Evolutionary conservation across 345 rosid genomes (phyloP), one percentile per base, ranked within the genome.

Genomic region (Diplotaxis tenuifolia): DNA sequence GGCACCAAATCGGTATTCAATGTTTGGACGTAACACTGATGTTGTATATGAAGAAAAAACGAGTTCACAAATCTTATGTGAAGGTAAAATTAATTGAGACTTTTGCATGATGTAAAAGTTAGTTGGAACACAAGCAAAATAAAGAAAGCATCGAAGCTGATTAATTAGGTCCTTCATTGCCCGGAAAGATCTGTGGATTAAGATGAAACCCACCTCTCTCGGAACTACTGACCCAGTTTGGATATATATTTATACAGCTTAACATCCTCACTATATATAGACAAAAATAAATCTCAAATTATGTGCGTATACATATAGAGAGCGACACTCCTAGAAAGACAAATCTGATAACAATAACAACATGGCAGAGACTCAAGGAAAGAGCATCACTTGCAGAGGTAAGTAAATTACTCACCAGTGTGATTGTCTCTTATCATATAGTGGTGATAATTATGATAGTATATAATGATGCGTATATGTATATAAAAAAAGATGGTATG

Each of bases 351-450:
- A 15, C n/a, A 65, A 15, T n/a, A 73, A 25, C 21, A 55, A 55
- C 11, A 70, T 76, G 79, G 61, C 70, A 3, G 65, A 75, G 25
- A 76, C 75, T 63, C 75, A 45, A 76, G 75, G 75, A 14, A 63
- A 70, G 58, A 40, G 69, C 71, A 76, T 76, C 59, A 76, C 75
- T 76, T 63, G 75, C 75, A 76, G 64, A 76, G 79, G 75, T 75
- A 40, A 28, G 70, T 69, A 63, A 31, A 55, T 29, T 28, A 40
- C 55, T 67, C 56, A 68, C 12, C 57, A 52, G 2, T 62, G 4
- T 27, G 1, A 49, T 25, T 4, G 31, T 36, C 23, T 63, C 36
- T 14, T 55, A 55, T 45, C 18, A 64, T 50, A 50, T 32, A 16
- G 42, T 59, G 25, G 6, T 21, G 29, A 47, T 62, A 52, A 62